Conservation (phyloP, 352 stramenopile species). For the Aphanomyces cochlioides region DNA sequence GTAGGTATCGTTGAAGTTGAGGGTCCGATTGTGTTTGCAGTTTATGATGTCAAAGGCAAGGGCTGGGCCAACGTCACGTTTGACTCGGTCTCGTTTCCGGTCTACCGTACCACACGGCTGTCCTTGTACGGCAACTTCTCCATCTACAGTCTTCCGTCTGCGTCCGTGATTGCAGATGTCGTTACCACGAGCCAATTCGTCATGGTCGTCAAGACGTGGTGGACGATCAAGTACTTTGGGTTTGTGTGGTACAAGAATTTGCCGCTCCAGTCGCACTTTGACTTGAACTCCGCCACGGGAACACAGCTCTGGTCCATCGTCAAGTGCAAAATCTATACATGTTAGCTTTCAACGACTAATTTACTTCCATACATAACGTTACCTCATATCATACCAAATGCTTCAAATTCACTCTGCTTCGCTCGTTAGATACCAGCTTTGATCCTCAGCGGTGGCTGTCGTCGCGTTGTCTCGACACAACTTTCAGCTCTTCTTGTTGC, state of each 20-base stretch:
- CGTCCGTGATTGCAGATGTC: not conserved
- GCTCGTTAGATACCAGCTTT: no score
- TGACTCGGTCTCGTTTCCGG: conserved; percentile 14
- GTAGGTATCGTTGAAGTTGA: conserved; percentile 18
- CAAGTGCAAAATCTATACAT: conserved; percentile 26
- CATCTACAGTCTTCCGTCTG: conserved; percentile 12
- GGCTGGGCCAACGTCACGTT: conserved; percentile 21
- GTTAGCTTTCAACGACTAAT: conserved; percentile 3
- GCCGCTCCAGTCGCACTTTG: conserved; percentile 24
- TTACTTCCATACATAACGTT: no score
- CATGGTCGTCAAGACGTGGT: conserved; percentile 24
- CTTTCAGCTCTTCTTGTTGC: no score
- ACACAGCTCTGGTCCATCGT: conserved; percentile 13
- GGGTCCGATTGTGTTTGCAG: conserved; percentile 16
- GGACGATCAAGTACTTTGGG: conserved; percentile 13
- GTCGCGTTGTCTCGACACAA: no score
- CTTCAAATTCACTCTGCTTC: no score
- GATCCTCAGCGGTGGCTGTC: no score
- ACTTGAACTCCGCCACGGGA: conserved; percentile 25
- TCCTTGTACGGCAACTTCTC: conserved; percentile 17
- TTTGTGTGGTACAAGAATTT: conserved; percentile 13
- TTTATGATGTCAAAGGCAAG: conserved; percentile 11
- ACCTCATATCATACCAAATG: no score
- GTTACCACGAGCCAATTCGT: conserved; percentile 17
- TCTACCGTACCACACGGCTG: conserved; percentile 1